Conservation (phyloP, 2,329 filamentous ascomycete species). For the Coleophoma cylindrospora region DNA sequence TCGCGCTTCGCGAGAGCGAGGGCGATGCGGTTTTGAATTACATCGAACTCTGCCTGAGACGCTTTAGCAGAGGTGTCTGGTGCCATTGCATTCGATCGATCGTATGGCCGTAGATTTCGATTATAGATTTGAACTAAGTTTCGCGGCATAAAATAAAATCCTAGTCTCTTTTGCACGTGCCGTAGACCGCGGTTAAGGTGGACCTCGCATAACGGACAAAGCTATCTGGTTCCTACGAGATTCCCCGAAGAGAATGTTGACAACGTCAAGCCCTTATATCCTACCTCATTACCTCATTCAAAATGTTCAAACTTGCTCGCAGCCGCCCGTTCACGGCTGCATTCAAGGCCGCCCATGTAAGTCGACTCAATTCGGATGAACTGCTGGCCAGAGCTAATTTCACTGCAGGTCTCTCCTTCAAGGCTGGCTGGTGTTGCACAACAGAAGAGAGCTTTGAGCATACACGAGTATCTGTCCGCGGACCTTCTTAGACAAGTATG, state of each 20-base stretch:
- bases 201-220: slow-evolving; percentile 11
- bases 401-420: slow-evolving; percentile 38
- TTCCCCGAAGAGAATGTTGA: slow-evolving; percentile 10
- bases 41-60: slow-evolving; percentile 21
- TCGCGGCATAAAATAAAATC: not conserved
- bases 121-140: not conserved
- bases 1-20: slow-evolving; percentile 26
- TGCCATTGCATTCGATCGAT: slow-evolving; percentile 9
- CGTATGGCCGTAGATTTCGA: not conserved
- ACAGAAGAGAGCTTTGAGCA: slow-evolving; percentile 88
- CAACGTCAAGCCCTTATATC: slow-evolving; percentile 1
- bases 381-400: slow-evolving; percentile 16
- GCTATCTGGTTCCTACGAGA: slow-evolving; percentile 4
- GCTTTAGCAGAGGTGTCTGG: slow-evolving; percentile 12
- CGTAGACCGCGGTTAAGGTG: slow-evolving; percentile 1
- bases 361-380: slow-evolving; percentile 25
- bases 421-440: slow-evolving; percentile 59
- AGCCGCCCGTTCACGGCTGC: slow-evolving; percentile 76
- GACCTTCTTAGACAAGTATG: slow-evolving; percentile 74
- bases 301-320: slow-evolving; percentile 86
- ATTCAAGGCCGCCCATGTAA: slow-evolving; percentile 72
- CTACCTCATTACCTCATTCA: slow-evolving; percentile 27
- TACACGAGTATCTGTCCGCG: slow-evolving; percentile 97
- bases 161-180: slow-evolving; percentile 12
- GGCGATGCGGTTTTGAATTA: slow-evolving; percentile 25